These are phyloP conservation scores for Colletotrichum melonis DNA, from an alignment of 2,329 filamentous ascomycete genomes.

Conservation along the genomic window DNA sequence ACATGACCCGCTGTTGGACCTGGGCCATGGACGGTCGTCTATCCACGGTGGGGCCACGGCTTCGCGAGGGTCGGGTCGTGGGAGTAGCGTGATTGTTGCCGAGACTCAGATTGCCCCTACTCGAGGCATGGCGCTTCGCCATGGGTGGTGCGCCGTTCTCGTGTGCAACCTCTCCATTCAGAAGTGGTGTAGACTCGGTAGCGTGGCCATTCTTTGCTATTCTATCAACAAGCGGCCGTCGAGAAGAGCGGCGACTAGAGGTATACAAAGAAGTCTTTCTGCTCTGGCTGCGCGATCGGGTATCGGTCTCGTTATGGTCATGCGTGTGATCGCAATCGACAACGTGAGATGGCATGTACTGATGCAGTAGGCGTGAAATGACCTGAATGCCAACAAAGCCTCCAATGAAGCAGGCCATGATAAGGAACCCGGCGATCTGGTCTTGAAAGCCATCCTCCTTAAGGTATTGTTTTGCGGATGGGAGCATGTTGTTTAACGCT, in stretches of 20 bases:
- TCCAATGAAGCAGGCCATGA: slow-evolving; percentile 76
- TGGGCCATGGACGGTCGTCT: slow-evolving; percentile 66
- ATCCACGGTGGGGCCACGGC: slow-evolving; percentile 45
- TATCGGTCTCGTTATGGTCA: slow-evolving; percentile 60
- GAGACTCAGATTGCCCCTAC: slow-evolving; percentile 42
- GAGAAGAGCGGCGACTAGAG: slow-evolving; percentile 44
- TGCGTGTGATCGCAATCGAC: slow-evolving; percentile 85
- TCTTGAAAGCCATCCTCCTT: slow-evolving; percentile 74
- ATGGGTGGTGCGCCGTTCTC: slow-evolving; percentile 40
- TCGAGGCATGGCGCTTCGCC: slow-evolving; percentile 43
- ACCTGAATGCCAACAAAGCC: slow-evolving; percentile 83
- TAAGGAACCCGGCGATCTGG: slow-evolving; percentile 73
- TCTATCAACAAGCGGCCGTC: slow-evolving; percentile 38
- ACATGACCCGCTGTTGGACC: slow-evolving; percentile 68
- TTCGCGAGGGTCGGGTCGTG: slow-evolving; percentile 31
- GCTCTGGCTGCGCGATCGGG: slow-evolving; percentile 38
- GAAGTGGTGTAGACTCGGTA: slow-evolving; percentile 62
- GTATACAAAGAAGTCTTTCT: slow-evolving; percentile 30
- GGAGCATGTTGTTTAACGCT: slow-evolving; percentile 91
- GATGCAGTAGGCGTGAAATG: slow-evolving; percentile 78
- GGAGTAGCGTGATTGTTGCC: slow-evolving; percentile 16
- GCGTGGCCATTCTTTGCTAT: slow-evolving; percentile 37
- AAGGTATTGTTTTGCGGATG: slow-evolving; percentile 84
- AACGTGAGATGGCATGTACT: slow-evolving; percentile 80
- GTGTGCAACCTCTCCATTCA: slow-evolving; percentile 45